Base-by-base conservation (phyloP, 352 stramenopile genomes). In the Globisporangium acanthophoron region DNA sequence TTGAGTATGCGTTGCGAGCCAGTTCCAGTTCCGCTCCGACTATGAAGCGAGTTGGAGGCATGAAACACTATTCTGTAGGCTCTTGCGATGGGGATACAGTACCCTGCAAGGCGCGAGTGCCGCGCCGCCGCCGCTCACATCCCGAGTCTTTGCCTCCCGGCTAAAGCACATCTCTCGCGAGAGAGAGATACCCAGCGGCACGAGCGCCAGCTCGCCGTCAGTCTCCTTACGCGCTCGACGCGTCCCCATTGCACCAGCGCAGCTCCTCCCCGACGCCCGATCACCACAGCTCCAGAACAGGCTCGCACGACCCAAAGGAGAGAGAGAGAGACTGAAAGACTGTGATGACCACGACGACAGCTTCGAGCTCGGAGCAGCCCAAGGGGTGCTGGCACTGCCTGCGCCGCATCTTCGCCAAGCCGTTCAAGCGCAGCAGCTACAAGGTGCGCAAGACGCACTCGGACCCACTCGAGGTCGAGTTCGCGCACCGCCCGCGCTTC, bases 361-460 rank as follows among this genome's bases (percentile, higher is more conserved):
- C 52, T 7, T 21, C 31, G 1, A 21, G 21, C 11, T 24, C n/a
- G 27, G 49, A 13, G 27, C 44, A 5, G 43, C 43, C 43, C 0
- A 48, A 15, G 18, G 52, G 52, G 4, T 64, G 58, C 45, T 64
- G 58, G 58, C 52, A 50, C 15, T 43, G 52, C 37, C 24, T 64
- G 8, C 48, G 54, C 20, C 6, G 58, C 44, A 20, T 53, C 21
- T 41, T 64, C 24, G 18, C 51, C n/a, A 64, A 64, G 37, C 58
- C 58, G 37, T 64, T 64, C 45, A 64, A 64, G 24, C 51, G 44
- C 41, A 64, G 44, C 58, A 59, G 52, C 58, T 64, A 64, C 52
- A 64, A 64, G 44, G 58, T 64, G 52, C 58, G 58, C 51, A 64
- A 64, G 52, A 64, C 58, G 43, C 52, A 64, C 27, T 64, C 58